A percentile compares a stretch with the other conserved stretches of the same genome.
Evolutionary conservation across 2,329 filamentous ascomycete species (phyloP).

Genomic region (Trichoderma sp.): DNA sequence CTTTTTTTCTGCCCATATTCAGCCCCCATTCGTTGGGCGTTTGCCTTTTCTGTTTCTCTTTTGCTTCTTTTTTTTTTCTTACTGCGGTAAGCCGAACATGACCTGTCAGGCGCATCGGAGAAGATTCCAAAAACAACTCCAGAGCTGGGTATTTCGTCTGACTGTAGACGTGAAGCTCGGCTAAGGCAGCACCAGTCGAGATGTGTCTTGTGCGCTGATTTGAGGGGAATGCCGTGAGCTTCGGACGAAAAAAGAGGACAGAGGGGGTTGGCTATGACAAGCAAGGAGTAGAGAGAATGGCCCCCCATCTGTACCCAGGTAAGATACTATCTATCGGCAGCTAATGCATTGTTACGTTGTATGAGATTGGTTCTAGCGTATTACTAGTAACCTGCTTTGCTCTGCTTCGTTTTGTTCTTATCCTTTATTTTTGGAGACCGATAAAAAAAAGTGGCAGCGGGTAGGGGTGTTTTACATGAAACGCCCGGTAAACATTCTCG

Average conservation of each 20-base stretch:
- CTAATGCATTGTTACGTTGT: constrained; percentile 15
- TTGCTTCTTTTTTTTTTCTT: no score
- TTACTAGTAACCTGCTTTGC: not conserved
- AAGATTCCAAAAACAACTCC: not conserved
- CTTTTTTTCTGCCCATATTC: not conserved
- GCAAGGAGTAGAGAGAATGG: not conserved
- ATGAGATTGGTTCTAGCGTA: not conserved
- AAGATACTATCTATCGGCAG: not conserved
- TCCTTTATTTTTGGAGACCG: not conserved
- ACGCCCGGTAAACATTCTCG: not conserved
- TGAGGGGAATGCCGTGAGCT: not conserved
- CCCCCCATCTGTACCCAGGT: not conserved
- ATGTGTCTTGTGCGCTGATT: constrained; percentile 13
- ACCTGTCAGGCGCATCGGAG: constrained; percentile 12
- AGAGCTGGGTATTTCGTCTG: not conserved
- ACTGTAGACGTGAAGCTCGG: not conserved
- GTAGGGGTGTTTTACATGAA: not conserved
- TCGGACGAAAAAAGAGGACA: not conserved
- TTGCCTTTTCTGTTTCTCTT: not conserved
- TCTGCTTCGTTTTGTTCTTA: not conserved
- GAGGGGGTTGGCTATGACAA: not conserved
- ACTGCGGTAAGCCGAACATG: not conserved
- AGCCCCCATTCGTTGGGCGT: not conserved
- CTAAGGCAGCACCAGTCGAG: not conserved
- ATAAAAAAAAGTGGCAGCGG: not conserved